Base-by-base conservation (phyloP, 2,329 filamentous ascomycete species). In the Laburnicola sp. region DNA sequence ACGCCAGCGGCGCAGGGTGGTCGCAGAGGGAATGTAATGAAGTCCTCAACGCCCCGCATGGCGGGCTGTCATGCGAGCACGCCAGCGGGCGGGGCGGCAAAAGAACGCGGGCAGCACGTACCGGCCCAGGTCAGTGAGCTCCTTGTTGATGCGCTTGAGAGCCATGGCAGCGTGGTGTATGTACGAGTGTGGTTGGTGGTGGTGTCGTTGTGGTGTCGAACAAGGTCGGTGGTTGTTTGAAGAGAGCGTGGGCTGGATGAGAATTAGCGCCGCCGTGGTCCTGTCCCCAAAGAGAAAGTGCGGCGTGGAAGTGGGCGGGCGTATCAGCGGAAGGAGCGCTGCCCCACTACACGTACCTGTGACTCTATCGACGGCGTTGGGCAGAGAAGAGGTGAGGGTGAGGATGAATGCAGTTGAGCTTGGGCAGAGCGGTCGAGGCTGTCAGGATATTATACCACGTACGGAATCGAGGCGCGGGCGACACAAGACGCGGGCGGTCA, bases 91-190 rank as follows among this genome's bases (percentile, higher is more conserved):
- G 44, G 53, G 54, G 54, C 47, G 38, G 56, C 45, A 54, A 58
- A 28, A n/a, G 50, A 57, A 45, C 56, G 51, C 26, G 48, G 38
- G 41, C 53, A 55, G 57, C 53, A 76, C 76, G 64, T 78, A 93
- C 89, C 89, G 88, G 80, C 89, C 89, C 78, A 94, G 83, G 76
- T 94, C 89, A 77, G 88, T 87, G 75, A 94, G 85, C 80, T 94
- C 89, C 86, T 92, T 94, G 84, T 93, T 93, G 78, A 94, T 94
- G 78, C 89, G 86, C 87, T 94, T 94, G 70, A 94, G 84, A 78
- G 89, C 89, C 89, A 94, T 94, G 56, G 64, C 48, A 53, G 50
- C 39, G 47, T 54, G 59, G 59, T 52, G 44, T 51, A 38, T 26
- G 53, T 53, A 55, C 45, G 48, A 45, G 57, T 54, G 54, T 48